These are phyloP conservation scores for Yamadazyma akitaensis DNA, from an alignment of 805 yeast genomes.

Conservation along the genomic window DNA sequence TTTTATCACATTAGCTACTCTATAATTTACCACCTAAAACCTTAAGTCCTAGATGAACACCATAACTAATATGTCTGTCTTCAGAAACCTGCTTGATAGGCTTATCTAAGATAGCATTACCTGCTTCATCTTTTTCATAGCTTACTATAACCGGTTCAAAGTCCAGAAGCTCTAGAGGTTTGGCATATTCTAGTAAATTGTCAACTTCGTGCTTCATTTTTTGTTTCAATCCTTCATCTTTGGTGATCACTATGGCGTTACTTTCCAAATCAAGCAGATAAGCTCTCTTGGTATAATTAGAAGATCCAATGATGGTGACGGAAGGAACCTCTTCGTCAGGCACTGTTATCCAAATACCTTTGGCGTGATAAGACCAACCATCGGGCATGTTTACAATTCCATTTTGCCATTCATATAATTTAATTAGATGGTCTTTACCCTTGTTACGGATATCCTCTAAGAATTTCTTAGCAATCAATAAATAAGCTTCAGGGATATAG, in stretches of 20 bases:
- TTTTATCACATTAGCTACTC: neutral
- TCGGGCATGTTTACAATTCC: slow-evolving; percentile 76
- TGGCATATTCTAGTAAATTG: slow-evolving; percentile 53
- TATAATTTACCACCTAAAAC: slow-evolving; percentile 54
- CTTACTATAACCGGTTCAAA: slow-evolving; percentile 40
- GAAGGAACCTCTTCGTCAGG: slow-evolving; percentile 61
- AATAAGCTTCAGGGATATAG: slow-evolving; percentile 82
- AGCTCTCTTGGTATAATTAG: slow-evolving; percentile 89
- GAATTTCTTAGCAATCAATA: slow-evolving; percentile 69
- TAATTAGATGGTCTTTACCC: slow-evolving; percentile 45
- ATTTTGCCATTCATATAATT: slow-evolving; percentile 77
- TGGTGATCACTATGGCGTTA: slow-evolving; percentile 76
- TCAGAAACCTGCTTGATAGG: slow-evolving; percentile 32
- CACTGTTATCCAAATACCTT: slow-evolving; percentile 81
- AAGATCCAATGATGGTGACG: slow-evolving; percentile 83
- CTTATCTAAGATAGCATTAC: slow-evolving; percentile 12
- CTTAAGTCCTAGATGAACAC: slow-evolving; percentile 66
- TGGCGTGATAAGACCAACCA: slow-evolving; percentile 99
- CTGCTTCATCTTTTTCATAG: slow-evolving; percentile 15
- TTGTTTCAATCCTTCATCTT: slow-evolving; percentile 53
- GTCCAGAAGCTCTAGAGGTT: slow-evolving; percentile 53
- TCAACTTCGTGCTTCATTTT: slow-evolving; percentile 62
- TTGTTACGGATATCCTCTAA: slow-evolving; percentile 46
- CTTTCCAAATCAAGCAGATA: slow-evolving; percentile 85
- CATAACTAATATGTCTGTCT: slow-evolving; percentile 58